Base-by-base conservation (phyloP, 2,329 filamentous ascomycete species). In the Apiospora rasikravindrae region DNA sequence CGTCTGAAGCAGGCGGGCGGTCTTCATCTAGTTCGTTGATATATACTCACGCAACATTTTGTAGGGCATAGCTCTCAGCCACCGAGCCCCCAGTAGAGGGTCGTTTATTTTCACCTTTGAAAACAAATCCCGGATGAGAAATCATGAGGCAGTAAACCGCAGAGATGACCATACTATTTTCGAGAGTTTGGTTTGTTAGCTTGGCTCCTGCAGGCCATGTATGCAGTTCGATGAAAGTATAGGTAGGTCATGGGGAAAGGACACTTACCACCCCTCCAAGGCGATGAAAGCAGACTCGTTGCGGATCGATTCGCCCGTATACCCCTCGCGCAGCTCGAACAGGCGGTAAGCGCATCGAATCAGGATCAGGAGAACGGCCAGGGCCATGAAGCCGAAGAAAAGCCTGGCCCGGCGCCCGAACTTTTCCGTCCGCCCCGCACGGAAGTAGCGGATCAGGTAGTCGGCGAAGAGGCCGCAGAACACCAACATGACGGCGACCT, bases 341-440 rank as follows among this genome's bases (percentile, higher is more conserved):
- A 91, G 85, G 29, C 90, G 85, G 76, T 90, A 92, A 24, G 87
- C 84, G 69, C 87, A 89, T 6, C 90, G 83, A 2, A 88, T 74
- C 1, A 67, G 13, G 37, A 24, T 67, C 26, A 57, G 53, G 1
- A 57, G 1, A 6, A 57, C 10, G 14, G 53, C 53, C 16, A 47
- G 11, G 0, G 80, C 77, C 47, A 90, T 80, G 40, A 85, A 87
- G 26, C 53, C 14, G 24, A 89, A 77, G 77, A 91, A 91, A 5
- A 85, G 80, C 14, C 22, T 2, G 5, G 16, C 14, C 26, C 53
- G 53, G 14, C 14, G 26, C 1, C 26, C 26, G 24, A 53, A 26
- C 24, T 2, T 4, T 33, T 66, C 53, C 5, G 44, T 33, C 24
- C 16, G 7, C 16, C 33, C 26, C 19, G 71, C 51, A 22, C 70